Evolutionary conservation across 1,284 basidiomycete species (phyloP).

Genomic region (Somion occarium): DNA sequence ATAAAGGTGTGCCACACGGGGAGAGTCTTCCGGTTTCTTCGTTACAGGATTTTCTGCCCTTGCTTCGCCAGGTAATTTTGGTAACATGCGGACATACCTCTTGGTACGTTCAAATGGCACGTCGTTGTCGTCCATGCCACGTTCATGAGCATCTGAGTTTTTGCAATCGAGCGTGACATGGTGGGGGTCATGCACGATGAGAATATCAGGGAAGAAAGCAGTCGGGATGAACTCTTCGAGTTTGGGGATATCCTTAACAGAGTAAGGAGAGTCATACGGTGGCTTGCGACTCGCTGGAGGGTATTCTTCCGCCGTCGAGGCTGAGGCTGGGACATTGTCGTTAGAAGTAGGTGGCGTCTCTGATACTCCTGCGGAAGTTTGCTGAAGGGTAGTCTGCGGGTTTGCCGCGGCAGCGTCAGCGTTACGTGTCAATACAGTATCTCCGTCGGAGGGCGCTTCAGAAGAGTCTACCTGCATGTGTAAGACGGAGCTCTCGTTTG

Average conservation of each 20-base stretch:
- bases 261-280: slow-evolving; percentile 5
- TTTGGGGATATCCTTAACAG: slow-evolving; percentile 16
- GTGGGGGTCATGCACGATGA: slow-evolving; percentile 27
- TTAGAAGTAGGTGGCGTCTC: too few relatives aligned
- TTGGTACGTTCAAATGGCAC: background rate
- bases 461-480: too few relatives aligned
- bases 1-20: slow-evolving; percentile 21
- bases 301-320: too few relatives aligned
- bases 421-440: too few relatives aligned
- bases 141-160: background rate
- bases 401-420: too few relatives aligned
- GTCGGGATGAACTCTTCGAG: slow-evolving; percentile 30
- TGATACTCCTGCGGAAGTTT: too few relatives aligned
- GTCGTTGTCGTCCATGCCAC: background rate
- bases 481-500: too few relatives aligned
- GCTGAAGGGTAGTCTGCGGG: too few relatives aligned
- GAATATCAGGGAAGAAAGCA: slow-evolving; percentile 27
- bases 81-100: slow-evolving; percentile 23
- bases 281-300: too few relatives aligned
- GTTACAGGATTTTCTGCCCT: background rate
- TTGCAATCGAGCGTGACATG: slow-evolving; percentile 2
- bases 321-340: too few relatives aligned
- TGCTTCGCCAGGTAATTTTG: slow-evolving; percentile 8
- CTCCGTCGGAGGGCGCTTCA: too few relatives aligned
- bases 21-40: slow-evolving; percentile 2